Conservation (phyloP, 805 yeast genomes). For the Candida takata region DNA sequence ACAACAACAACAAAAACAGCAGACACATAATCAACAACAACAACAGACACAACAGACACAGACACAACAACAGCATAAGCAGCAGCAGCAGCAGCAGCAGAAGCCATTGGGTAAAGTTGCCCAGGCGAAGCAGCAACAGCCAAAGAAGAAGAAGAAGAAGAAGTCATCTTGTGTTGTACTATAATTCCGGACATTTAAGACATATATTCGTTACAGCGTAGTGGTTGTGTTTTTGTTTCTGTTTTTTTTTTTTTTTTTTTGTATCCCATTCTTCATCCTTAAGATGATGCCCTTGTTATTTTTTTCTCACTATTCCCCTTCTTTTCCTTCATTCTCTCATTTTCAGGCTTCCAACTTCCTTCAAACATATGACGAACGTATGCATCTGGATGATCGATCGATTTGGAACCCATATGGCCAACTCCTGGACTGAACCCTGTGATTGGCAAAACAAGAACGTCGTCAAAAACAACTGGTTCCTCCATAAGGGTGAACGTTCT, state of each 20-base stretch:
- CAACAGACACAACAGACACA: conserved; percentile 1
- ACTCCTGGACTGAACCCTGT: conserved; percentile 65
- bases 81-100: conserved; percentile 3
- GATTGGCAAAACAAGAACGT: conserved; percentile 65
- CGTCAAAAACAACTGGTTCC: conserved; percentile 52
- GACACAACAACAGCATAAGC: conserved; percentile 1
- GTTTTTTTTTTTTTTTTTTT: conserved; percentile 11
- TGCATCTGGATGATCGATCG: conserved; percentile 38
- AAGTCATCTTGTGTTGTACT: conserved; percentile 22
- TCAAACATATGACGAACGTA: conserved; percentile 57
- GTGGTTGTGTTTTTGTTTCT: conserved; percentile 1
- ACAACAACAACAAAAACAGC: conserved; percentile 3
- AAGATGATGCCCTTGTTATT: too few species aligned
- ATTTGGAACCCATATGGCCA: conserved; percentile 58
- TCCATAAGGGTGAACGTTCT: conserved; percentile 52
- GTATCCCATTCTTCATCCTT: too few species aligned
- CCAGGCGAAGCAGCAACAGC: neutral
- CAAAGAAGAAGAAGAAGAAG: conserved; percentile 22
- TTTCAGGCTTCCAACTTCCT: conserved; percentile 52
- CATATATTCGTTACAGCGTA: too few species aligned
- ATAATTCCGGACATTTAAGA: conserved; percentile 1
- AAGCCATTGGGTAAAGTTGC: conserved; percentile 16
- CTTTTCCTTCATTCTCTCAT: conserved; percentile 8
- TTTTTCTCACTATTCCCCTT: too few species aligned
- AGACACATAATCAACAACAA: too few species aligned